These are phyloP conservation scores for Phytophthora colocasiae DNA, from an alignment of 352 stramenopile species.

Conservation along the genomic window DNA sequence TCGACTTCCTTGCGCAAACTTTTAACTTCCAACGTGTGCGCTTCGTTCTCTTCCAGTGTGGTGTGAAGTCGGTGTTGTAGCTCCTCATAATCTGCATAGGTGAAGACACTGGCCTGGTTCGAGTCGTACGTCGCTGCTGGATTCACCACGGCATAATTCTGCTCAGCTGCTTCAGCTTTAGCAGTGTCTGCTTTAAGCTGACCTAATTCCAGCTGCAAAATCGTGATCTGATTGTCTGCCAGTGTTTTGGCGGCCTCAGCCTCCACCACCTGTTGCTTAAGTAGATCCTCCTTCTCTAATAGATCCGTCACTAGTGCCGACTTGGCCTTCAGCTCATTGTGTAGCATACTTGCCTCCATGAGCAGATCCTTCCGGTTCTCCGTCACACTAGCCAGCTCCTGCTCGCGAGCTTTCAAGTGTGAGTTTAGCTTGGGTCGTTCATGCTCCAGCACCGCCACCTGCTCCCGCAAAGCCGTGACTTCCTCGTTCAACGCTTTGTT, in stretches of 20 bases:
- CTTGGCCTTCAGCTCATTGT: slow-evolving; percentile 66
- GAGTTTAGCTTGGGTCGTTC: slow-evolving; percentile 54
- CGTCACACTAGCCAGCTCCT: slow-evolving; percentile 49
- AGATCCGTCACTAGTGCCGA: slow-evolving; percentile 63
- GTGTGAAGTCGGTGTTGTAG: slow-evolving; percentile 52
- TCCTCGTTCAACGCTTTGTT: slow-evolving; percentile 76
- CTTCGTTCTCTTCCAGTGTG: slow-evolving; percentile 54
- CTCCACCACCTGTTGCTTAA: slow-evolving; percentile 45
- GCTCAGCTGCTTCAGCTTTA: slow-evolving; percentile 16
- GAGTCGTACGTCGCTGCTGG: slow-evolving; percentile 65
- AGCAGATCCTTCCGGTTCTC: slow-evolving; percentile 55
- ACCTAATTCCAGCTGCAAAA: slow-evolving; percentile 38
- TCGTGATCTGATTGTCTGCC: slow-evolving; percentile 46
- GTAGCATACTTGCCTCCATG: slow-evolving; percentile 61
- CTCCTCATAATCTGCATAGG: slow-evolving; percentile 61
- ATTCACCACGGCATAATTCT: slow-evolving; percentile 42
- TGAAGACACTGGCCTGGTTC: slow-evolving; percentile 65
- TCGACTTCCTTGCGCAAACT: slow-evolving; percentile 69
- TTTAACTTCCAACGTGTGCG: slow-evolving; percentile 51
- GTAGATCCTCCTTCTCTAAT: slow-evolving; percentile 58
- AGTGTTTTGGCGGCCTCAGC: slow-evolving; percentile 35
- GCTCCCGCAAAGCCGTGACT: slow-evolving; percentile 60
- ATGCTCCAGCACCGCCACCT: slow-evolving; percentile 60
- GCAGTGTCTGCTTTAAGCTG: slow-evolving; percentile 14
- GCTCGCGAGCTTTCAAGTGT: slow-evolving; percentile 45